Evolutionary conservation across 176 grass and related monocot species (phyloP).

Genomic region (Carex cristatella): DNA sequence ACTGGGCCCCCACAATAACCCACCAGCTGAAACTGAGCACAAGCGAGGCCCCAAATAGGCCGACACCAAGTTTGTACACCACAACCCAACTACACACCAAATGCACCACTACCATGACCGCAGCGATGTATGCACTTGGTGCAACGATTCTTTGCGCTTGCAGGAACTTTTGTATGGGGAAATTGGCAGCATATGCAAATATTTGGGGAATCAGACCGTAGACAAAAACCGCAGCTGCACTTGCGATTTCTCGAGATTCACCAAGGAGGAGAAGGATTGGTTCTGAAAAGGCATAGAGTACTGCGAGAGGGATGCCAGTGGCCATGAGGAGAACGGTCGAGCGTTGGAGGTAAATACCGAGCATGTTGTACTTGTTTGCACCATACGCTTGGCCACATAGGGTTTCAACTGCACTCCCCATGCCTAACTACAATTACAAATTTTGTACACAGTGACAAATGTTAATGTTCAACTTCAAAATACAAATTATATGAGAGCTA

Average conservation of each 20-base stretch:
- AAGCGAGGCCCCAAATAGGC: slow-evolving; percentile 40
- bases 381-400: slow-evolving; percentile 82
- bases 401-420: slow-evolving; percentile 88
- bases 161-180: slow-evolving; percentile 64
- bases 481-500: too few relatives aligned
- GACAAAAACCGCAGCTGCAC: slow-evolving; percentile 40
- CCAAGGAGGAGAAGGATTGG: slow-evolving; percentile 41
- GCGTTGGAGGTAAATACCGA: slow-evolving; percentile 74
- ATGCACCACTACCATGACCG: slow-evolving; percentile 36
- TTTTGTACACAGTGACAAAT: background rate
- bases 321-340: slow-evolving; percentile 50
- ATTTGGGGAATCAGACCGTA: slow-evolving; percentile 65
- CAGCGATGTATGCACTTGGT: slow-evolving; percentile 57
- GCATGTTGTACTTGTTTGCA: slow-evolving; percentile 72
- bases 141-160: slow-evolving; percentile 66
- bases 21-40: slow-evolving; percentile 46
- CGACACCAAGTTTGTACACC: slow-evolving; percentile 39
- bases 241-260: slow-evolving; percentile 45
- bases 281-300: slow-evolving; percentile 49
- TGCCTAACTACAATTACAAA: slow-evolving; percentile 48
- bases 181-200: slow-evolving; percentile 60
- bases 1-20: slow-evolving; percentile 34
- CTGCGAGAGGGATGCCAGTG: slow-evolving; percentile 37
- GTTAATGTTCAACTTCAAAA: background rate
- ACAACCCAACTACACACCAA: slow-evolving; percentile 43